Conservation (phyloP, 345 rosid species). For the Clausena lansium region DNA sequence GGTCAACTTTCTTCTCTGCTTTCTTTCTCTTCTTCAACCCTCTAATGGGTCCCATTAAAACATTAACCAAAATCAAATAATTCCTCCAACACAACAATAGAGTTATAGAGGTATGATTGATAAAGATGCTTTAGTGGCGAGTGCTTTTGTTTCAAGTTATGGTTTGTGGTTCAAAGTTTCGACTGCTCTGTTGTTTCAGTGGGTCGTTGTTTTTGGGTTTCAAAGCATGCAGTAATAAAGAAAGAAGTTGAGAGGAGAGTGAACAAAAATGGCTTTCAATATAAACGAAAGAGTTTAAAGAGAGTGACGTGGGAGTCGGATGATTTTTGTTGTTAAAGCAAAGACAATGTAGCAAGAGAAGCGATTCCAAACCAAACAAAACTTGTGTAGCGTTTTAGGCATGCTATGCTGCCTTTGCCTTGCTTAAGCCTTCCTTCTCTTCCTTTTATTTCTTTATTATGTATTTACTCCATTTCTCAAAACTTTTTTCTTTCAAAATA, state of each 20-base stretch:
- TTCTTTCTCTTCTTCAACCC: slow-evolving; percentile 49
- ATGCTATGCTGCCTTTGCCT: background rate
- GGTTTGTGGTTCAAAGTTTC: background rate
- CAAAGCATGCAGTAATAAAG: slow-evolving; percentile 15
- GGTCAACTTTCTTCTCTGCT: slow-evolving; percentile 71
- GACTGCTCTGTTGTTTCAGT: background rate
- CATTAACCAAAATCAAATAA: slow-evolving; percentile 6
- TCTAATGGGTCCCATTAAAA: slow-evolving; percentile 43
- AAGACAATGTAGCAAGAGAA: slow-evolving; percentile 18
- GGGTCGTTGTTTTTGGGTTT: slow-evolving; percentile 6
- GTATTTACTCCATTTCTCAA: background rate
- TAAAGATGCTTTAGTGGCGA: background rate
- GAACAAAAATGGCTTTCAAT: background rate
- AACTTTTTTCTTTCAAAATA: background rate
- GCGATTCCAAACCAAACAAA: background rate
- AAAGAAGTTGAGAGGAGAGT: background rate
- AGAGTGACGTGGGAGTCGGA: slow-evolving; percentile 19
- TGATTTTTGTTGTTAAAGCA: background rate
- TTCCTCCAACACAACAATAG: background rate
- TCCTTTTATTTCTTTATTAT: background rate
- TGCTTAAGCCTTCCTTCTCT: background rate
- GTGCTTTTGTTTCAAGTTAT: background rate
- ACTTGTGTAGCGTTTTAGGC: background rate
- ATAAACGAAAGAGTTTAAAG: background rate
- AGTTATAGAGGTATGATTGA: background rate